Evolutionary conservation across 495 filamentous ascomycete species (phyloP).

Genomic region (Penicillium soppii): DNA sequence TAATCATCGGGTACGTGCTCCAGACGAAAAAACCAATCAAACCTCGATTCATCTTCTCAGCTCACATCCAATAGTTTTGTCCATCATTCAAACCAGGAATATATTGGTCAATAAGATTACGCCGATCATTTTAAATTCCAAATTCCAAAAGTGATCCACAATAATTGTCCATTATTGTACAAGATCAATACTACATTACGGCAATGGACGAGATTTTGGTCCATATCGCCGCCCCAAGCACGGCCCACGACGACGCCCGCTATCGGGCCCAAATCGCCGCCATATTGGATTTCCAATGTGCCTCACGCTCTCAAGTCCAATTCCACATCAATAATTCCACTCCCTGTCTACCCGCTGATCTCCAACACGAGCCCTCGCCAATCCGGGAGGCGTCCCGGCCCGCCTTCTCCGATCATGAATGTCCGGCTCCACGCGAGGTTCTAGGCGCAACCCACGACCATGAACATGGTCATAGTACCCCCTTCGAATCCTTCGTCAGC

Average conservation of each 20-base stretch:
- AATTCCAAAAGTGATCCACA: neutral
- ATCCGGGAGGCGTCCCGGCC: constrained; percentile 9
- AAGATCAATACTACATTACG: neutral
- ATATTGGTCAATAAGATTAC: neutral
- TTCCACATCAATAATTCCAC: neutral
- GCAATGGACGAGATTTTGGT: constrained; percentile 58
- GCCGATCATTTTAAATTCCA: too few species aligned
- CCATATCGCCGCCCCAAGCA: constrained; percentile 65
- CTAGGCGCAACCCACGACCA: neutral
- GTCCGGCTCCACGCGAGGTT: neutral
- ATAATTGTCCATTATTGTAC: neutral
- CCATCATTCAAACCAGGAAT: neutral
- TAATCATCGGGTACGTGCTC: neutral
- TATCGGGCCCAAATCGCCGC: constrained; percentile 63
- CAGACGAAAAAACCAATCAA: neutral
- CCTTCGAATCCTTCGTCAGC: constrained; percentile 44
- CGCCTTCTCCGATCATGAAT: neutral
- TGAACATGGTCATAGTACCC: neutral
- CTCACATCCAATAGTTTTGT: neutral
- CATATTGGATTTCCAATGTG: constrained; percentile 57
- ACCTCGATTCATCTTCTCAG: neutral
- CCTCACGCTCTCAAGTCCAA: constrained; percentile 15
- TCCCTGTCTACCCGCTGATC: neutral
- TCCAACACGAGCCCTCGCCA: constrained; percentile 2
- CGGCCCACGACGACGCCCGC: constrained; percentile 55